These are phyloP conservation scores for Moniliophthora roreri DNA, from an alignment of 1,284 basidiomycete species.

Conservation along the genomic window DNA sequence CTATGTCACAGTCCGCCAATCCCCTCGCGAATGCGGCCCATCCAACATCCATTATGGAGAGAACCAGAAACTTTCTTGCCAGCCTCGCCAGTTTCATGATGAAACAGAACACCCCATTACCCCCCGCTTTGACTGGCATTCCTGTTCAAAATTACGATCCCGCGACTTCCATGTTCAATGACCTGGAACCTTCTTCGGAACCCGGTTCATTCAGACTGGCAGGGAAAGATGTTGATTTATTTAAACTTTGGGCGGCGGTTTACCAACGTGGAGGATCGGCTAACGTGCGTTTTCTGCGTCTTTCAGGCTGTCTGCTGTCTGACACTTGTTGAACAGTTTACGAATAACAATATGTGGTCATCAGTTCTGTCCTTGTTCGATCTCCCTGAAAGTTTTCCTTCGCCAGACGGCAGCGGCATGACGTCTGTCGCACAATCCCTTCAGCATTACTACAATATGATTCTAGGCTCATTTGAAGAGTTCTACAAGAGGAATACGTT, in stretches of 20 bases:
- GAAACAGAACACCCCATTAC: conserved; percentile 56
- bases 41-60: conserved; percentile 35
- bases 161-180: conserved; percentile 57
- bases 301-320: conserved; percentile 8
- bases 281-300: conserved; percentile 42
- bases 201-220: conserved; percentile 64
- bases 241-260: conserved; percentile 65
- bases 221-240: conserved; percentile 78
- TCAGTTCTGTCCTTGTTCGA: conserved; percentile 54
- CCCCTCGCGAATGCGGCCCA: conserved; percentile 26
- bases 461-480: conserved; percentile 72
- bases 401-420: conserved; percentile 42
- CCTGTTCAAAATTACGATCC: conserved; percentile 59
- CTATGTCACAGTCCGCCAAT: conserved; percentile 36
- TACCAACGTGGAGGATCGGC: conserved; percentile 54
- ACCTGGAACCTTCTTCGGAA: conserved; percentile 59
- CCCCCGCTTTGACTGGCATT: conserved; percentile 62
- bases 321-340: conserved; percentile 22
- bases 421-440: conserved; percentile 50
- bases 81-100: conserved; percentile 58
- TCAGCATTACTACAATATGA: conserved; percentile 54
- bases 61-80: conserved; percentile 56
- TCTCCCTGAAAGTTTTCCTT: conserved; percentile 60
- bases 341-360: conserved; percentile 47
- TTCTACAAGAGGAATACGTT: conserved; percentile 59